phyloP scores from a whole-genome alignment of 768 basidiomycete species.

The Pisolithus orientalis region DNA sequence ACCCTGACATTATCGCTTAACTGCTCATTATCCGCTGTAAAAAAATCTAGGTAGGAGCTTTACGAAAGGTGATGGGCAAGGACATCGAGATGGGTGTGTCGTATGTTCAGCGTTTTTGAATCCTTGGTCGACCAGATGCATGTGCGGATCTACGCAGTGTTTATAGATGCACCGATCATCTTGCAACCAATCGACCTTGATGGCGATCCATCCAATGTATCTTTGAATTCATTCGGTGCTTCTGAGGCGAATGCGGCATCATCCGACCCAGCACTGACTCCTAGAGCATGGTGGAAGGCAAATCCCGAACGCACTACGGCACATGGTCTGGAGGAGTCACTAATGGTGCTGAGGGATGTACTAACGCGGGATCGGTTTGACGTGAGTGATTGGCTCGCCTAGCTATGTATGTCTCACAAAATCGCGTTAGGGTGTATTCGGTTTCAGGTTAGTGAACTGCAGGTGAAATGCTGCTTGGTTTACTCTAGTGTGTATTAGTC shows the following conservation, averaged over 20 bases:
- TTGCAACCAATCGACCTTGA: conserved; percentile 60
- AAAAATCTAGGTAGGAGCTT: conserved; percentile 52
- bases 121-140: not conserved
- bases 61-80: conserved; percentile 63
- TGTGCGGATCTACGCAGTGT: conserved; percentile 39
- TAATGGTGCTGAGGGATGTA: conserved; percentile 48
- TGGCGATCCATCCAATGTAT: conserved; percentile 15
- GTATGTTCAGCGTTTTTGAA: not conserved
- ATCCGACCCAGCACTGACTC: conserved; percentile 46
- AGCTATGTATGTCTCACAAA: not conserved
- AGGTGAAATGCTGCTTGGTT: not conserved
- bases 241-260: conserved; percentile 25
- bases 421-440: conserved; percentile 58
- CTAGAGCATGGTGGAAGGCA: conserved; percentile 69
- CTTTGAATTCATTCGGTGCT: conserved; percentile 30
- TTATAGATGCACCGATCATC: conserved; percentile 65
- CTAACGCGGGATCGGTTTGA: conserved; percentile 58
- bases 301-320: conserved; percentile 47
- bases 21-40: not conserved
- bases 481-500: conserved; percentile 34
- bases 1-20: not conserved
- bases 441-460: conserved; percentile 53
- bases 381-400: conserved; percentile 34
- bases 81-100: conserved; percentile 57
- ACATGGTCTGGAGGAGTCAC: conserved; percentile 51